Evolutionary conservation across 169 alveolate genomes (phyloP), one percentile per base, ranked within the genome.

Genomic region (Cryptosporidium viatorum): DNA sequence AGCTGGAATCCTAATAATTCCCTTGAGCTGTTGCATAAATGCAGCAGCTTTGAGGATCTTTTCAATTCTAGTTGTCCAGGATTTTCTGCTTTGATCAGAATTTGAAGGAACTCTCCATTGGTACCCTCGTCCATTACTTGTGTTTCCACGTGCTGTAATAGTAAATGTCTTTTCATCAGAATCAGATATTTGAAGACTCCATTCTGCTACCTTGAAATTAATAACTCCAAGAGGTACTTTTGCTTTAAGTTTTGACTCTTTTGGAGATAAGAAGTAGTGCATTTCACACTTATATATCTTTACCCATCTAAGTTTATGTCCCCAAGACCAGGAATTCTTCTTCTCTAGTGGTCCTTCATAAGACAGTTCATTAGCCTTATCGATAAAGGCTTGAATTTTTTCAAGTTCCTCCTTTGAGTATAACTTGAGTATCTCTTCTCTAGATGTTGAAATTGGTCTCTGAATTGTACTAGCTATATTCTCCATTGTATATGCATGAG

Each of bases 311-410:
- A 80, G 67, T 65, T 80, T 80, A 33, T 80, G 62, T 16, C 89
- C 89, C 89, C 89, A 80, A 9, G 89, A 80, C 89, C 89, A 80
- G 1, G 89, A 65, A 31, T 80, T 80, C 68, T 80, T 80, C 75
- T 62, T 80, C 39, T 80, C 89, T 6, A 80, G 50, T 31, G 89
- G 89, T 5, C 89, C 89, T 23, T 80, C 89, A 39, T 80, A 80
- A n/a, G 62, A 52, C 8, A 80, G 39, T 18, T 80, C 75, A 33
- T 80, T 62, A 29, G 89, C 16, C 35, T 80, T 80, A 33, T 67
- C 51, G 0, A 80, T 62, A 60, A 80, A 80, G 33, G 31, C 21
- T 35, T 80, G 60, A 35, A 80, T 80, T 26, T 23, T 80, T 31
- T 80, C 80, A 8, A 80, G 70, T n/a, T 80, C 89, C 39, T 80